These are phyloP conservation scores for Andrographis paniculata DNA, from an alignment of 305 asterid genomes.

Conservation along the genomic window DNA sequence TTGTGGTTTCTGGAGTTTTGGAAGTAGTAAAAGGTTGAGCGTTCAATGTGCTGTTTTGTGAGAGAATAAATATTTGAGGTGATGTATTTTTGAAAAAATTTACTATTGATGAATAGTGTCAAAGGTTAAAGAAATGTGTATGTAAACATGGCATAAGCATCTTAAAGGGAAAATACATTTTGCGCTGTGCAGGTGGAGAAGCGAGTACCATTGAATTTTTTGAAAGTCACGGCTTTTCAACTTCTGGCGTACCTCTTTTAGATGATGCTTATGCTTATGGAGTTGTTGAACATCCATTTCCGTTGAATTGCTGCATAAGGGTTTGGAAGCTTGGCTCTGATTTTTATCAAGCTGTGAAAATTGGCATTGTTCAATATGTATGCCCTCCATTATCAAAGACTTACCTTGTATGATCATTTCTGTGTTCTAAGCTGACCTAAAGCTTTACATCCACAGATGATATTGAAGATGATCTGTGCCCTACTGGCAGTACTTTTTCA, in stretches of 20 bases:
- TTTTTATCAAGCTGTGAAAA: conserved; percentile 89
- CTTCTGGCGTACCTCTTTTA: conserved; percentile 66
- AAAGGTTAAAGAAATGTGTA: too few relatives aligned
- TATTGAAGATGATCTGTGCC: conserved; percentile 90
- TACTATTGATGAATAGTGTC: background rate
- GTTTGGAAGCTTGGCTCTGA: conserved; percentile 83
- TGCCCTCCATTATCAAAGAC: conserved; percentile 20
- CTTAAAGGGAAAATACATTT: too few relatives aligned
- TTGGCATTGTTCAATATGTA: conserved; percentile 98
- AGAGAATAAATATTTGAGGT: too few relatives aligned
- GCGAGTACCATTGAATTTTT: conserved; percentile 72
- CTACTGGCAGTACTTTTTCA: conserved; percentile 69
- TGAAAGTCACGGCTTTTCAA: conserved; percentile 58
- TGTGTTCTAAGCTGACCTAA: conserved; percentile 9
- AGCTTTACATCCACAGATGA: conserved; percentile 52
- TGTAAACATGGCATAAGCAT: too few relatives aligned
- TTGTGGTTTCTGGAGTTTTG: too few relatives aligned
- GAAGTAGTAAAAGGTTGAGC: too few relatives aligned
- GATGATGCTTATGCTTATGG: conserved; percentile 95
- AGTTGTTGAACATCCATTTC: conserved; percentile 87
- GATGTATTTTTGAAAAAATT: too few relatives aligned
- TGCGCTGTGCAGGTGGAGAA: conserved; percentile 72
- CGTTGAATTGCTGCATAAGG: conserved; percentile 59
- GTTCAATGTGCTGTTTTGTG: too few relatives aligned
- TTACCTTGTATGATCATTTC: conserved; percentile 7